A percentile compares a stretch with the other conserved stretches of the same genome.
phyloP scores from a whole-genome alignment of 1,284 basidiomycete species.

The Peniophora sp. region DNA sequence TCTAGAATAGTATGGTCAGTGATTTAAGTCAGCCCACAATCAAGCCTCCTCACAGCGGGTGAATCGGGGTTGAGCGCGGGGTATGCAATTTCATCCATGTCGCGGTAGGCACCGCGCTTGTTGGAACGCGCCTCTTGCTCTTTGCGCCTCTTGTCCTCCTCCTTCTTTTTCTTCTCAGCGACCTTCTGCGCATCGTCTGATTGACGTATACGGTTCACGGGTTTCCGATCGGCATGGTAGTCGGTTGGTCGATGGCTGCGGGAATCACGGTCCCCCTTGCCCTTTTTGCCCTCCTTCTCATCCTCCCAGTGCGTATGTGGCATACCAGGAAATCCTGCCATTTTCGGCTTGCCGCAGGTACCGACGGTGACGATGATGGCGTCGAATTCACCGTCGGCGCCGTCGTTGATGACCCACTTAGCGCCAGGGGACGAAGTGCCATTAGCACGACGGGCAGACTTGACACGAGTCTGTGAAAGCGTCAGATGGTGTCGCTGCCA shows the following conservation, averaged over 20 bases:
- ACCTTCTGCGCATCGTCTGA: neutral
- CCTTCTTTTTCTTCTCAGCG: neutral
- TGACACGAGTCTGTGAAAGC: conserved; percentile 23
- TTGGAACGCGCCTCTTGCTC: neutral
- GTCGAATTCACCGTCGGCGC: conserved; percentile 42
- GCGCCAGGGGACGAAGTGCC: conserved; percentile 6
- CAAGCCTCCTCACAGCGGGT: no score
- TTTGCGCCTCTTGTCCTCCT: neutral
- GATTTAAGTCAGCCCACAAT: no score
- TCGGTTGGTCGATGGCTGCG: neutral
- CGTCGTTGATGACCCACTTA: conserved; percentile 46
- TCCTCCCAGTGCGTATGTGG: conserved; percentile 18
- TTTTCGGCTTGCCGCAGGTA: conserved; percentile 48
- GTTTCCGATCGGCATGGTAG: no score
- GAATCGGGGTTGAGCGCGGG: neutral
- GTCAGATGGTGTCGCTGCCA: neutral
- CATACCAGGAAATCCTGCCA: conserved; percentile 41
- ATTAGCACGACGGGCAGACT: conserved; percentile 23
- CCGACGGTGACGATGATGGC: conserved; percentile 51
- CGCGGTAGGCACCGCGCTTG: no score
- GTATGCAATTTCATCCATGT: neutral
- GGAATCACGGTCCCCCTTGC: conserved; percentile 1
- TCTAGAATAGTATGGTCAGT: neutral
- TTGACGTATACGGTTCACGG: no score
- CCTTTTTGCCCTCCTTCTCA: conserved; percentile 3